Evolutionary conservation across 495 filamentous ascomycete species (phyloP).

Genomic region (Penicillium desertorum): DNA sequence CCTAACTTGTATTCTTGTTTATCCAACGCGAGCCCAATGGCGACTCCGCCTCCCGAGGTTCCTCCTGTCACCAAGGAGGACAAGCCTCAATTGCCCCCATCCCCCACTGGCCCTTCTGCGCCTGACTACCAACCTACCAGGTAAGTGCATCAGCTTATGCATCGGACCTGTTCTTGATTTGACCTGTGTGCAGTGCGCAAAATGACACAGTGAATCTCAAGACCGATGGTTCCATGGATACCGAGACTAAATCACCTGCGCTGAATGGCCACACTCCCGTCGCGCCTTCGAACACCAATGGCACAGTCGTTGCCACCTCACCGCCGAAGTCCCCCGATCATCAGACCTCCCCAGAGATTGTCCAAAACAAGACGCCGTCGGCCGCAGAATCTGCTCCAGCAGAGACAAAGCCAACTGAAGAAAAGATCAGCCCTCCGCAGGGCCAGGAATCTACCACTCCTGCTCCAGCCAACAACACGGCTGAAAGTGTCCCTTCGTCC

Average conservation of each 20-base stretch:
- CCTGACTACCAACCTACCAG: conserved; percentile 29
- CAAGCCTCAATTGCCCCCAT: conserved; percentile 48
- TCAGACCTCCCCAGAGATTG: conserved; percentile 11
- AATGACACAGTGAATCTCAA: conserved; percentile 26
- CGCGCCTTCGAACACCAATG: conserved; percentile 31
- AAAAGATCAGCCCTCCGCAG: background rate
- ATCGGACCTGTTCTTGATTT: conserved; percentile 9
- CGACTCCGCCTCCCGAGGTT: conserved; percentile 51
- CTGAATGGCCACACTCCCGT: conserved; percentile 36
- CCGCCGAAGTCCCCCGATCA: conserved; percentile 38
- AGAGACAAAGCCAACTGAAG: conserved; percentile 14
- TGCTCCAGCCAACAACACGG: background rate
- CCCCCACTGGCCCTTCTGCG: conserved; percentile 40
- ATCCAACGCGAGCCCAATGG: conserved; percentile 36
- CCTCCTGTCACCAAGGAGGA: conserved; percentile 43
- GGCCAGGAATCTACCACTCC: background rate
- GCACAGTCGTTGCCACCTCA: conserved; percentile 31
- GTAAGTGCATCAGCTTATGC: conserved; percentile 25
- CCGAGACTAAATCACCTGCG: conserved; percentile 19
- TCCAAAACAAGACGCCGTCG: conserved; percentile 2
- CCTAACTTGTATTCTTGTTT: conserved; percentile 12
- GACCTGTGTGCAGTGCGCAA: background rate
- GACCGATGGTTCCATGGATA: conserved; percentile 15
- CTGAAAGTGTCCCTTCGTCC: background rate
- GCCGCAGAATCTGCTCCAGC: conserved; percentile 11